phyloP scores from a whole-genome alignment of 73 alveolate species.

The Paramecium biaurelia region DNA sequence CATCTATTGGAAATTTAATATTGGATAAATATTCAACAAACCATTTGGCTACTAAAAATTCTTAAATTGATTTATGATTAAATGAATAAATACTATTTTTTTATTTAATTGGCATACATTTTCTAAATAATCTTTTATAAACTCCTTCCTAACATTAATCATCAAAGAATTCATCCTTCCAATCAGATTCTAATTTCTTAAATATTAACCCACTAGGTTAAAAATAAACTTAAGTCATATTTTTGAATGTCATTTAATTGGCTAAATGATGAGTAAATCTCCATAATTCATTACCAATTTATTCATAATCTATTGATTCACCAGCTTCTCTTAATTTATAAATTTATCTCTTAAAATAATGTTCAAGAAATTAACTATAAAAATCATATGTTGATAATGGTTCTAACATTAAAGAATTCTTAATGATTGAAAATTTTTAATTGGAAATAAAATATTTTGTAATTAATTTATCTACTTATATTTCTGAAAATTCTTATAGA shows the following conservation, averaged over 20 bases:
- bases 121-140: not conserved
- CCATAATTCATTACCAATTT: constrained; percentile 18
- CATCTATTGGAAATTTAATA: not conserved
- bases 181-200: not conserved
- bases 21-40: not conserved
- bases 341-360: not conserved
- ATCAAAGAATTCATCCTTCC: constrained; percentile 13
- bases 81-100: not conserved
- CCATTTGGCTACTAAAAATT: constrained; percentile 13
- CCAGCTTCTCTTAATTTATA: not conserved
- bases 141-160: not conserved
- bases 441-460: not conserved
- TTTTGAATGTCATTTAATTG: not conserved
- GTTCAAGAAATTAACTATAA: not conserved
- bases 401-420: not conserved
- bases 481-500: not conserved
- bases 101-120: not conserved
- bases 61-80: constrained; percentile 28
- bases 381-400: constrained; percentile 27
- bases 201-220: not conserved
- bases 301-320: not conserved
- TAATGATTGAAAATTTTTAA: not conserved
- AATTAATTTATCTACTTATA: not conserved
- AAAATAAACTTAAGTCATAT: not conserved
- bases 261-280: not conserved